Conservation (phyloP, 139 green algal genomes). For the Nannochloris sp. region DNA sequence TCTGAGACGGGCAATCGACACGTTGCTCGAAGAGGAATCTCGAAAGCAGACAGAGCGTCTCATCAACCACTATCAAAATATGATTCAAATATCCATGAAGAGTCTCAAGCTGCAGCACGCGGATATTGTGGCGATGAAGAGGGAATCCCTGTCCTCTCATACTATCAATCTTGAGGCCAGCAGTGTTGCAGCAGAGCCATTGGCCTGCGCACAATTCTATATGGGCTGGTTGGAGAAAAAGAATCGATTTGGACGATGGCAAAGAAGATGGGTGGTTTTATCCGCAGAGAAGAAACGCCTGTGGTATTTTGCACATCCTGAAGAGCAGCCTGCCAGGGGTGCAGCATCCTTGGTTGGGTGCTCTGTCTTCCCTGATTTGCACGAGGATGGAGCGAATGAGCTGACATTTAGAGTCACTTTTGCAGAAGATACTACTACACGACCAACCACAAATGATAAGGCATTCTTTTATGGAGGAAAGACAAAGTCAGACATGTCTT, state of each 20-base stretch:
- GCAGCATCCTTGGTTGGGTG: not conserved
- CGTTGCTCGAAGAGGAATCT: not conserved
- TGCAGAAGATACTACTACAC: not conserved
- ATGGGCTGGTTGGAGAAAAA: slow-evolving; percentile 13
- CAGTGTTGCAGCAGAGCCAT: not conserved
- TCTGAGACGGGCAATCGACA: not conserved
- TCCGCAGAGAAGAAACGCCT: not conserved
- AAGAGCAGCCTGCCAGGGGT: slow-evolving; percentile 7
- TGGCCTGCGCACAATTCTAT: slow-evolving; percentile 3
- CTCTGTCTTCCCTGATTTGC: slow-evolving; percentile 1
- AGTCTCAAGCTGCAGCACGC: slow-evolving; percentile 6
- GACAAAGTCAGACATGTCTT: not conserved
- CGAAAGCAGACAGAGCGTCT: not conserved
- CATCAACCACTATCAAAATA: not conserved
- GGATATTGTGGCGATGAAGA: slow-evolving; percentile 1
- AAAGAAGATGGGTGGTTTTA: slow-evolving; percentile 7
- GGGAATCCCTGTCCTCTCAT: not conserved
- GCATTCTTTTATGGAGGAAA: not conserved
- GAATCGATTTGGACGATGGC: slow-evolving; percentile 10
- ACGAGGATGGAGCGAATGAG: not conserved
- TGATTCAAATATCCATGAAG: not conserved
- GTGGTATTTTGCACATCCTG: slow-evolving; percentile 14
- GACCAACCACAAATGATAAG: not conserved
- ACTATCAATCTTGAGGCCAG: not conserved
- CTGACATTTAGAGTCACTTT: not conserved